These are phyloP conservation scores for Pichia sp. DNA, from an alignment of 1,139 yeast genomes.

Conservation along the genomic window DNA sequence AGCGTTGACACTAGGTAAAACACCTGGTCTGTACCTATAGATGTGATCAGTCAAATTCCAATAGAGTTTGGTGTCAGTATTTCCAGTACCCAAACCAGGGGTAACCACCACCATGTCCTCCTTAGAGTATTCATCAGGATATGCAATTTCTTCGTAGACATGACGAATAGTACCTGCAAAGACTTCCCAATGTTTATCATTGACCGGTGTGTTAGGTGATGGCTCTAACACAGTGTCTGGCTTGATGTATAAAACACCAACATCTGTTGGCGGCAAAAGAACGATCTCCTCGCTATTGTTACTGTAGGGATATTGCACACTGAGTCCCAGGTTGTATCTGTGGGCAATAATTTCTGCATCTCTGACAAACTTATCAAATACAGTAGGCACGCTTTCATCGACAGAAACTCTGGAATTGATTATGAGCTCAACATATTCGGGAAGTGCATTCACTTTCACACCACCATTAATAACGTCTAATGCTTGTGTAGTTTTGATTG, in stretches of 20 bases:
- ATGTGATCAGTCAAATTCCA: conserved; percentile 71
- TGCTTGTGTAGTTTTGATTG: conserved; percentile 60
- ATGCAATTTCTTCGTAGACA: conserved; percentile 40
- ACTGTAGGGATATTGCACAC: conserved; percentile 15
- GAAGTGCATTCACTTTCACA: conserved; percentile 63
- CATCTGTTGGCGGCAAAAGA: conserved; percentile 31
- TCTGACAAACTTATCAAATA: conserved; percentile 16
- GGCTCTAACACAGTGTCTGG: conserved; percentile 33
- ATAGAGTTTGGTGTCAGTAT: conserved; percentile 76
- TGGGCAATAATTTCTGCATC: conserved; percentile 36
- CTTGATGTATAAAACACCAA: conserved; percentile 42
- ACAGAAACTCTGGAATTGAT: conserved; percentile 30
- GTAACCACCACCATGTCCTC: conserved; percentile 41
- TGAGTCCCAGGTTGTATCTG: conserved; percentile 39
- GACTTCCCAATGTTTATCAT: conserved; percentile 36
- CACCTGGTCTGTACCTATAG: conserved; percentile 49
- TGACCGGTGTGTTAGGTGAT: conserved; percentile 41
- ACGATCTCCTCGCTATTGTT: conserved; percentile 24
- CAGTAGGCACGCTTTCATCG: conserved; percentile 31
- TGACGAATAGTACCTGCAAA: conserved; percentile 43
- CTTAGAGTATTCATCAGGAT: conserved; percentile 33
- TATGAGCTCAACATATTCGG: conserved; percentile 50
- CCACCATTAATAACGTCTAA: conserved; percentile 67
- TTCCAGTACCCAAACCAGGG: conserved; percentile 67
- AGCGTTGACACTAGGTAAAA: conserved; percentile 19